Evolutionary conservation across 225 moss, liverwort and hornwort species (phyloP).

Genomic region (Climacium dendroides): DNA sequence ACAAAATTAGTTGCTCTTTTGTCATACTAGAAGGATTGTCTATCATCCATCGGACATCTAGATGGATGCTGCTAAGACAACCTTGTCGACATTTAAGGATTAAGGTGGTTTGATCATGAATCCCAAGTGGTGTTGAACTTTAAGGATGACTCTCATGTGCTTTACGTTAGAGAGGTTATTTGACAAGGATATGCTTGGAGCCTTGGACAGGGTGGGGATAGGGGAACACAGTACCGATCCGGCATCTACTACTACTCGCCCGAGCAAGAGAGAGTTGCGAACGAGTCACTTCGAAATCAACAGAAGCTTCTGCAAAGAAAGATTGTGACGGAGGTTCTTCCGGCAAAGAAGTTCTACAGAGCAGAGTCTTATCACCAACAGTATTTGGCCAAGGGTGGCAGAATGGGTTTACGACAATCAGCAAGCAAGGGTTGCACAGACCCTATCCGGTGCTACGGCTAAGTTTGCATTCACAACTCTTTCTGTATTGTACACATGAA

Average conservation of each 20-base stretch:
- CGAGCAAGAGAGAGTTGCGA: conserved; percentile 69
- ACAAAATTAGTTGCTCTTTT: too few species aligned
- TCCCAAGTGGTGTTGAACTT: not conserved
- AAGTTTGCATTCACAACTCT: not conserved
- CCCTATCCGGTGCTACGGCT: conserved; percentile 83
- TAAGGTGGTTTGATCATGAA: not conserved
- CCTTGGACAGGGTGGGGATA: conserved; percentile 58
- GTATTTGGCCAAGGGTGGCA: conserved; percentile 67
- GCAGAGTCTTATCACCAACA: conserved; percentile 87
- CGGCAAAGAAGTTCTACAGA: conserved; percentile 59
- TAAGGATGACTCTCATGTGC: not conserved
- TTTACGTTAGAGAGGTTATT: not conserved
- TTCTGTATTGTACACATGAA: not conserved
- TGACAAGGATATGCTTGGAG: not conserved
- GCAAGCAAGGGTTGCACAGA: conserved; percentile 65
- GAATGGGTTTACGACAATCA: conserved; percentile 65
- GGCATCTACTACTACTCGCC: conserved; percentile 62
- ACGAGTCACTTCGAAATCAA: conserved; percentile 37
- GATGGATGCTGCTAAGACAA: too few species aligned
- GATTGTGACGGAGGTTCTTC: conserved; percentile 61
- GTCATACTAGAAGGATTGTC: too few species aligned
- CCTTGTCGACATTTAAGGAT: too few species aligned
- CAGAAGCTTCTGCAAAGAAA: conserved; percentile 32
- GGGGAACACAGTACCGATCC: conserved; percentile 73
- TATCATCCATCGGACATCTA: too few species aligned